Percentiles rank a stretch among this genome's conserved stretches.
Conservation (phyloP, 768 basidiomycete species). For the Tulasnella sp. region DNA sequence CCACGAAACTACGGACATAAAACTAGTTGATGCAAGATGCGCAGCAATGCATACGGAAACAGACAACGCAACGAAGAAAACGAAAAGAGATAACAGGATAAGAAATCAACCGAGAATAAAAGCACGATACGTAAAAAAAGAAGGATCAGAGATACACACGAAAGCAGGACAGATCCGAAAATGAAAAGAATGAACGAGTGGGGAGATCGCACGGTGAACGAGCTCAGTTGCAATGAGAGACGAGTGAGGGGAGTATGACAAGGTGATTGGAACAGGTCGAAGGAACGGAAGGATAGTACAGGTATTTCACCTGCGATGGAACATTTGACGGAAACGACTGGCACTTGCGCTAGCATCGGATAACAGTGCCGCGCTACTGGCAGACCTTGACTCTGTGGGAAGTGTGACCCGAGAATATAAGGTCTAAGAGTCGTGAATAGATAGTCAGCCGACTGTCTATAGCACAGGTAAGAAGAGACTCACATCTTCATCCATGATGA, state of each 20-base stretch:
- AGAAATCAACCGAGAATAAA: background rate
- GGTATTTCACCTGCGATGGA: background rate
- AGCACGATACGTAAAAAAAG: background rate
- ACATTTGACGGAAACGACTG: conserved; percentile 14
- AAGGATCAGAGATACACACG: background rate
- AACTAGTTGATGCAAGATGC: background rate
- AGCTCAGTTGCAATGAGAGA: background rate
- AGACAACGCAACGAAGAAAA: conserved; percentile 3
- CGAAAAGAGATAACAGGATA: background rate
- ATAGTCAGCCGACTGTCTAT: background rate
- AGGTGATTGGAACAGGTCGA: background rate
- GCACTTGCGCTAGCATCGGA: conserved; percentile 5
- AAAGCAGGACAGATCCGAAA: background rate
- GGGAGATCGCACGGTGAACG: background rate
- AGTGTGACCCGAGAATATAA: background rate
- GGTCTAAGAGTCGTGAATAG: conserved; percentile 5
- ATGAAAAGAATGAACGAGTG: background rate
- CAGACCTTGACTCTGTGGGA: background rate
- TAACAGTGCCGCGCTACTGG: background rate
- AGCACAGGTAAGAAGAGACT: background rate
- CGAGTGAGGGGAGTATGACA: background rate
- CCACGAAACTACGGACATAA: background rate
- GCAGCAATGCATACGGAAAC: conserved; percentile 2
- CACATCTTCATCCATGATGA: conserved; percentile 66
- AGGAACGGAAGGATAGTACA: background rate